phyloP scores from a whole-genome alignment of 768 basidiomycete genomes.

The Boletus patriciae region DNA sequence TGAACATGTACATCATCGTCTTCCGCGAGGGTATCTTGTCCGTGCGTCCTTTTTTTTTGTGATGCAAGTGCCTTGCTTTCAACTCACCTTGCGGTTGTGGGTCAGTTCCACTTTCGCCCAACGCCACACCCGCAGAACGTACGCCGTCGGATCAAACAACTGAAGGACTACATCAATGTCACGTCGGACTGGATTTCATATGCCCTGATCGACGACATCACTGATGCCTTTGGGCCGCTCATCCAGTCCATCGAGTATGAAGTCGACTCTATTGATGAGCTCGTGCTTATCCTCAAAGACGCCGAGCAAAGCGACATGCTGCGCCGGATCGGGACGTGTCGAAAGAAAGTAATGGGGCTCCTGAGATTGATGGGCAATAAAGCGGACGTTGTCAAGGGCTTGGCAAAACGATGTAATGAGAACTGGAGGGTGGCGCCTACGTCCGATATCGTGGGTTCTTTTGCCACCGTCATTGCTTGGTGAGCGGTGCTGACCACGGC shows the following conservation, averaged over 20 bases:
- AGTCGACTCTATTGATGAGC: conserved; percentile 97
- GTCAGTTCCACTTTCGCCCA: conserved; percentile 93
- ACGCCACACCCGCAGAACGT: conserved; percentile 99
- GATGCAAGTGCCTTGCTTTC: not conserved
- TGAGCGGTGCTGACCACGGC: not conserved
- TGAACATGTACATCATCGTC: conserved; percentile 98
- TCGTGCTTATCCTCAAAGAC: conserved; percentile 88
- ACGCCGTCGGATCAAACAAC: conserved; percentile 95
- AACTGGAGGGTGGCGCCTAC: conserved; percentile 99
- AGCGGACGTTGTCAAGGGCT: conserved; percentile 98
- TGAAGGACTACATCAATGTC: conserved; percentile 98
- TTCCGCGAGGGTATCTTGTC: conserved; percentile 96
- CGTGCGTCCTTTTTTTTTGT: conserved; percentile 47
- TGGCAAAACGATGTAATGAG: conserved; percentile 97
- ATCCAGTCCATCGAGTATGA: conserved; percentile 99
- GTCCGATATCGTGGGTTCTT: conserved; percentile 78
- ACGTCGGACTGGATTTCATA: conserved; percentile 99
- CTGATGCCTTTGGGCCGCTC: conserved; percentile 97
- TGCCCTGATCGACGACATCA: conserved; percentile 98
- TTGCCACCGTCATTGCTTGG: not conserved
- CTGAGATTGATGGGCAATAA: conserved; percentile 98
- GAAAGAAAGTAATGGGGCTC: conserved; percentile 99
- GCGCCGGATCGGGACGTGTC: conserved; percentile 92
- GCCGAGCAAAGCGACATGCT: conserved; percentile 91
- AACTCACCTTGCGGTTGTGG: not conserved